A percentile compares a stretch with the other conserved stretches of the same genome.
These are phyloP conservation scores for Penicillium angulare DNA, from an alignment of 495 filamentous ascomycete genomes.

Conservation along the genomic window DNA sequence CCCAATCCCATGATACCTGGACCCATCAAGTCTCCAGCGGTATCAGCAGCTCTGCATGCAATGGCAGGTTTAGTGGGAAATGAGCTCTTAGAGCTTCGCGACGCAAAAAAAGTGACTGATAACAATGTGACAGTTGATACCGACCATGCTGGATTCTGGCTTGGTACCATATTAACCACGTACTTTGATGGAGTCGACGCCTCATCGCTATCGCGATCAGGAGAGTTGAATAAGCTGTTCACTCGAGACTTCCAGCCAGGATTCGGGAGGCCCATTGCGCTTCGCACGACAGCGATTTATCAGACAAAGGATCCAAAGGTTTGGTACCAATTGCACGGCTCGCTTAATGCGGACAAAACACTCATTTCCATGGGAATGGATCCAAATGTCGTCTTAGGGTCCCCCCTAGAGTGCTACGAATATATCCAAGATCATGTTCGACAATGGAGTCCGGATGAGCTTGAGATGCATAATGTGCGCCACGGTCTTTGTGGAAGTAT, in stretches of 20 bases:
- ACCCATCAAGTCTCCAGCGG: slow-evolving; percentile 20
- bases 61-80: slow-evolving; percentile 29
- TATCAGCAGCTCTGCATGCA: slow-evolving; percentile 28
- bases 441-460: slow-evolving; percentile 30
- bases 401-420: background rate
- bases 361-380: slow-evolving; percentile 28
- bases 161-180: slow-evolving; percentile 20
- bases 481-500: slow-evolving; percentile 35
- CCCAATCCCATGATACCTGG: slow-evolving; percentile 26
- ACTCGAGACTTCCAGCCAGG: slow-evolving; percentile 23
- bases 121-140: slow-evolving; percentile 22
- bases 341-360: slow-evolving; percentile 20
- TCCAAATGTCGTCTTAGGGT: slow-evolving; percentile 8
- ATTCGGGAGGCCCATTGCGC: slow-evolving; percentile 19
- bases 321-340: slow-evolving; percentile 37
- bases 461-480: slow-evolving; percentile 32
- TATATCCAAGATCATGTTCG: slow-evolving; percentile 25
- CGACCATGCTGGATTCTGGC: slow-evolving; percentile 31
- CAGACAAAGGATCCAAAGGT: slow-evolving; percentile 23
- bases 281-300: slow-evolving; percentile 28
- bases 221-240: slow-evolving; percentile 13
- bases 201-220: slow-evolving; percentile 5
- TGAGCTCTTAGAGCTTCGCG: slow-evolving; percentile 26
- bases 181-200: slow-evolving; percentile 19
- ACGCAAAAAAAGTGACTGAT: slow-evolving; percentile 11